Evolutionary conservation across 257 asterid genomes (phyloP).

Genomic region (Mitragyna speciosa): DNA sequence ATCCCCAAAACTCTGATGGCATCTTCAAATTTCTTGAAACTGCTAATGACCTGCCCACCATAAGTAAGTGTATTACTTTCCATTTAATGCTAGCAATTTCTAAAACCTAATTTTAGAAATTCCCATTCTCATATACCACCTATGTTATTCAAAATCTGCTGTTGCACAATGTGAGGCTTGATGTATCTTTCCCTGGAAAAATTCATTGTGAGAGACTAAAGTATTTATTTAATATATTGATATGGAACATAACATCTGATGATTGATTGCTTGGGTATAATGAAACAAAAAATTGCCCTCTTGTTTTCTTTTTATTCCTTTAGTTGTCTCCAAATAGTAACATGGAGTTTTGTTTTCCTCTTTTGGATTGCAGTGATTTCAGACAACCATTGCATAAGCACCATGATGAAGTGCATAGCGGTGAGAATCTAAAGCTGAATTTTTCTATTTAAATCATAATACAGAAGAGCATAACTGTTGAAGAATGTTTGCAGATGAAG

Average conservation of each 20-base stretch:
- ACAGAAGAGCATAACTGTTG: neutral
- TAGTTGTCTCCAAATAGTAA: neutral
- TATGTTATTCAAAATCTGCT: neutral
- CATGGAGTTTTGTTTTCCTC: neutral
- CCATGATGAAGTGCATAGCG: conserved; percentile 59
- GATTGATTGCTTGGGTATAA: neutral
- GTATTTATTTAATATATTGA: neutral
- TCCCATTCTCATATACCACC: neutral
- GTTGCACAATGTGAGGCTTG: neutral
- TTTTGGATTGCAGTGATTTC: conserved; percentile 41
- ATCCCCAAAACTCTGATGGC: conserved; percentile 26
- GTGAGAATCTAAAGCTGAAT: conserved; percentile 30
- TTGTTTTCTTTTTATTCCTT: neutral
- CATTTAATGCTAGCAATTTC: neutral
- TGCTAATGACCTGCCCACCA: conserved; percentile 41
- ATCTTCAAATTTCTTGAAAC: conserved; percentile 40
- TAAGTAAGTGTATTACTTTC: conserved; percentile 34
- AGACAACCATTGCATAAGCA: conserved; percentile 36
- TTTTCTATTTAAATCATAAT: conserved; percentile 1
- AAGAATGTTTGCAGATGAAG: neutral
- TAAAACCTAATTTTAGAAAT: neutral
- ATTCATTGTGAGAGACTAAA: neutral
- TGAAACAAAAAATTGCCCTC: neutral
- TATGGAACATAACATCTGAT: neutral
- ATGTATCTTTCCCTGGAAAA: neutral